These are phyloP conservation scores for Ustilago nuda DNA, from an alignment of 1,284 basidiomycete genomes.

Conservation along the genomic window DNA sequence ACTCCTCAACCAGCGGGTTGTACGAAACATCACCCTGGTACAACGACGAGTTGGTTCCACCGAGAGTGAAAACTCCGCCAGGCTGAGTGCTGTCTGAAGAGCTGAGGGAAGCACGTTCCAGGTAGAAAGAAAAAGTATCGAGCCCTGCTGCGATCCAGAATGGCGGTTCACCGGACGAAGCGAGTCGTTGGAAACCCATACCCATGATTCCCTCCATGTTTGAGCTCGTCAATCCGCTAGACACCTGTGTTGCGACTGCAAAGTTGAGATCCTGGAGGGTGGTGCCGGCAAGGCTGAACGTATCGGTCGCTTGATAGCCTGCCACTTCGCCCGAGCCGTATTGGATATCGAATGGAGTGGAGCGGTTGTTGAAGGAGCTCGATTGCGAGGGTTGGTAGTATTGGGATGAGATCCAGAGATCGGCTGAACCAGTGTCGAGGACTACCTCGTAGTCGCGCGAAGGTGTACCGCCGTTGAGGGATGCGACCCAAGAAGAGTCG, in stretches of 20 bases:
- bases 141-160: constrained; percentile 47
- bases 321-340: constrained; percentile 52
- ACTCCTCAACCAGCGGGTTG: constrained; percentile 38
- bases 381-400: constrained; percentile 33
- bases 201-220: constrained; percentile 57
- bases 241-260: constrained; percentile 54
- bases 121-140: constrained; percentile 57
- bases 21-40: constrained; percentile 56
- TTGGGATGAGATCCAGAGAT: constrained; percentile 43
- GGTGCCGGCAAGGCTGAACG: constrained; percentile 38
- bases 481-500: constrained; percentile 54
- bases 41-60: constrained; percentile 51
- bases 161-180: constrained; percentile 31
- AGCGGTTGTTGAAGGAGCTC: constrained; percentile 39
- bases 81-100: constrained; percentile 13
- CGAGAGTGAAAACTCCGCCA: constrained; percentile 62
- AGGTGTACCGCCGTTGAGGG: constrained; percentile 48
- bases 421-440: constrained; percentile 59
- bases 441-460: constrained; percentile 40
- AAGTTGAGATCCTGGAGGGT: constrained; percentile 46
- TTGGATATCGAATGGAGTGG: constrained; percentile 41
- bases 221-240: constrained; percentile 27
- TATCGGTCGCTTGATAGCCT: constrained; percentile 45
- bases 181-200: constrained; percentile 55
- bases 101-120: constrained; percentile 37